Base-by-base conservation (phyloP, 2,329 filamentous ascomycete species). In the Bipolaris cookei region DNA sequence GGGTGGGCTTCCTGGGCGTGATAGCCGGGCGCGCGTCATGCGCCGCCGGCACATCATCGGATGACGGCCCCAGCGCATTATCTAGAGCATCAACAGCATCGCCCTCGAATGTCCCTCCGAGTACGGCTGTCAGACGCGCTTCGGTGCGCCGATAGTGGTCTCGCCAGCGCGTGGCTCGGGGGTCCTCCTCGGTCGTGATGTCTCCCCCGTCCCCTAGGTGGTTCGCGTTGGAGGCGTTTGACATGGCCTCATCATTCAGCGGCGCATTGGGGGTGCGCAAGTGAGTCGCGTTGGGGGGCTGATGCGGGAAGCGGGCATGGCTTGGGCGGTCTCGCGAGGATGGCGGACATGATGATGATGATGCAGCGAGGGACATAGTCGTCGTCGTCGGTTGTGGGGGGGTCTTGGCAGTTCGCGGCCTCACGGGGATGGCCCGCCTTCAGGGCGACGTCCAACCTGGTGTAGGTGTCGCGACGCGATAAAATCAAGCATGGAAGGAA, bases 61-160 rank as follows among this genome's bases (percentile, higher is more conserved):
- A 66, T 58, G 63, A 56, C 55, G 66, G 55, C 56, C 62, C 52
- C 54, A 59, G 61, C 35, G 49, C 67, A 58, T 63, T 61, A 58
- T 70, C 68, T 39, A 64, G 48, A 47, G 63, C 63, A 66, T 74
- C 70, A 60, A 60, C 39, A 39, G 54, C 51, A 62, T 67, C 66
- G 47, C 58, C 57, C 18, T 60, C 61, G 30, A 42, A 70, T 51
- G 74, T 77, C 39, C 78, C 79, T 37, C 82, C 81, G 74, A 97
- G 96, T n/a, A 97, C 81, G 39, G 86, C 81, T 61, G 87, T 85
- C 70, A 97, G 88, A 78, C 87, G 89, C 67, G 86, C 84, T 78
- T 97, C 92, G 68, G 86, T 89, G 76, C 86, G 86, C 72, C 86
- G 86, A 82, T 90, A 97, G 53, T 93, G 81, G 56, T 91, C 87